Evolutionary conservation across 495 filamentous ascomycete genomes (phyloP).

Genomic region (Aspergillus kassunensis): DNA sequence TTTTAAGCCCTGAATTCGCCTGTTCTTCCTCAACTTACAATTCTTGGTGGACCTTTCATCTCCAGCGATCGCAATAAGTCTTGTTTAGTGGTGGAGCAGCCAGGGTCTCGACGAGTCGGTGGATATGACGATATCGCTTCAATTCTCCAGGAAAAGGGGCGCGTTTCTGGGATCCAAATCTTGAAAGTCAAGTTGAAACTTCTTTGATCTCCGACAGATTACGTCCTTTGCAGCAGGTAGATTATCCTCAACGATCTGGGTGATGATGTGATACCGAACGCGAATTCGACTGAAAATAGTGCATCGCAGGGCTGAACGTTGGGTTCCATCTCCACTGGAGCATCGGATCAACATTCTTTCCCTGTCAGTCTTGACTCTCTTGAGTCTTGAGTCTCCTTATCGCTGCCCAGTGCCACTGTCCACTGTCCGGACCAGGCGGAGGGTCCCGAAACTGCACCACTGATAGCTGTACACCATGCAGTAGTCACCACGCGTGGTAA

Average conservation of each 20-base stretch:
- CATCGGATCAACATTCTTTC: neutral
- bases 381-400: neutral
- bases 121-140: no score
- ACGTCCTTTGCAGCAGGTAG: no score
- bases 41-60: neutral
- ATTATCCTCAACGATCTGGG: no score
- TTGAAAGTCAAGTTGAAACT: no score
- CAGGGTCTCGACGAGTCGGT: slow-evolving; percentile 18
- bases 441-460: neutral
- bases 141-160: no score
- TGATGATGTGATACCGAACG: no score
- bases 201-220: no score
- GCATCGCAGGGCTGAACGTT: neutral
- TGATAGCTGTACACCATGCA: neutral
- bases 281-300: neutral
- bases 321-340: neutral
- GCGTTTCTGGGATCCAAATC: no score
- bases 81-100: slow-evolving; percentile 9
- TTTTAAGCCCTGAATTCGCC: no score
- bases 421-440: neutral
- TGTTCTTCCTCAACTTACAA: neutral
- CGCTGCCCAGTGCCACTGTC: neutral
- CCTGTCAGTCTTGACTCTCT: neutral
- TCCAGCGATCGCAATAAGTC: slow-evolving; percentile 15
- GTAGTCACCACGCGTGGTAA: neutral